Evolutionary conservation across 306 rosid species (phyloP).

Genomic region (Cucurbita argyrosperma): DNA sequence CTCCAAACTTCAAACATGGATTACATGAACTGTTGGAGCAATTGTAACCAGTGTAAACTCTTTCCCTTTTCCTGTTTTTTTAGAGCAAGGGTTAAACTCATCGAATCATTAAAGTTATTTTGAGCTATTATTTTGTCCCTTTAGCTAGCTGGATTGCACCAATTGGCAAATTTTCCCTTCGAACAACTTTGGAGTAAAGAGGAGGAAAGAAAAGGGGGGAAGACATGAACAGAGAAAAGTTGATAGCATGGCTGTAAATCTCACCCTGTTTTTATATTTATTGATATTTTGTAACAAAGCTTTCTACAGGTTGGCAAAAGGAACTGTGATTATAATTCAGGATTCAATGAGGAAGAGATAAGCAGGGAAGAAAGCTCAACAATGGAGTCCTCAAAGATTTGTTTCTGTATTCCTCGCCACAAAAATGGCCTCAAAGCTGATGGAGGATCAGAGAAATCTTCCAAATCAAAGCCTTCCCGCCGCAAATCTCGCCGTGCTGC

Average conservation of each 20-base stretch:
- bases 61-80: not conserved
- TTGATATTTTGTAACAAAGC: not conserved
- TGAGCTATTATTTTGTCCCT: not conserved
- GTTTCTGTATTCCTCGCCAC: slow-evolving; percentile 8
- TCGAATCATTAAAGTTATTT: not conserved
- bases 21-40: not conserved
- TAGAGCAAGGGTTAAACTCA: not conserved
- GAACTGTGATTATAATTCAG: not conserved
- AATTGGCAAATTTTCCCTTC: not conserved
- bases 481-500: not conserved
- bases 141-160: slow-evolving; percentile 7
- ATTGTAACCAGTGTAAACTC: not conserved
- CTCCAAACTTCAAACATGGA: not conserved
- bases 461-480: not conserved
- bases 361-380: not conserved
- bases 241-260: not conserved
- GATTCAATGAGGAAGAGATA: slow-evolving; percentile 1
- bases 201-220: not conserved
- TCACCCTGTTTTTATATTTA: not conserved
- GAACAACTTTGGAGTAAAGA: not conserved
- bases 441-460: not conserved
- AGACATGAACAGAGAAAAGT: not conserved
- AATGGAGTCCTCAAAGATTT: slow-evolving; percentile 1
- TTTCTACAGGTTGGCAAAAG: slow-evolving; percentile 2
- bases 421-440: not conserved